A percentile compares a stretch with the other conserved stretches of the same genome.
These are phyloP conservation scores for Exophiala spinifera DNA, from an alignment of 2,329 filamentous ascomycete genomes.

Conservation along the genomic window DNA sequence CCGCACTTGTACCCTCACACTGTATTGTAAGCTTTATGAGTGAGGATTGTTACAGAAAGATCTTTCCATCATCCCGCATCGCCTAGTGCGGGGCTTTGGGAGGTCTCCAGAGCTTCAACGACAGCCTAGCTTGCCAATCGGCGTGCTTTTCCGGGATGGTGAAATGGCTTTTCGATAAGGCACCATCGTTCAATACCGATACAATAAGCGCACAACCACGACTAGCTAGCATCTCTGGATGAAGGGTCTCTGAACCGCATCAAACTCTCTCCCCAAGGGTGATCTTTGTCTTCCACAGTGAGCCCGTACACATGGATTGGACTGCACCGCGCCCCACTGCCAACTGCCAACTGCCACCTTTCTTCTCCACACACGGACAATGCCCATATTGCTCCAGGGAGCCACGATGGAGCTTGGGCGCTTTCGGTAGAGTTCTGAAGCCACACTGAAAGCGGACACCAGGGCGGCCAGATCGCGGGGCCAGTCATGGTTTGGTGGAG, in stretches of 20 bases:
- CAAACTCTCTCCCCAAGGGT: no score
- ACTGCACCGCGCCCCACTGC: background rate
- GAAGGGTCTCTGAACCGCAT: no score
- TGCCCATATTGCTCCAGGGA: slow-evolving; percentile 3
- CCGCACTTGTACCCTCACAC: no score
- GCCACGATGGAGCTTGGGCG: background rate
- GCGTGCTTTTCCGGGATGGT: background rate
- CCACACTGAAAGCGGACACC: background rate
- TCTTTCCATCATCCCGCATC: background rate
- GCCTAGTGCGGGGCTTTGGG: background rate
- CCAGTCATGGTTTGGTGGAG: background rate
- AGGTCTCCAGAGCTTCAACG: background rate
- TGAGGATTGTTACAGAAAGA: background rate
- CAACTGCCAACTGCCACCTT: no score
- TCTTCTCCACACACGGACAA: slow-evolving; percentile 15
- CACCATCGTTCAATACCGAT: no score
- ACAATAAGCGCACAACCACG: no score
- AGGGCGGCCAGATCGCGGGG: slow-evolving; percentile 6
- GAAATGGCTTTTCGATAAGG: no score
- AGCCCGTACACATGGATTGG: no score
- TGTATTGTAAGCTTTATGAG: no score
- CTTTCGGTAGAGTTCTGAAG: background rate
- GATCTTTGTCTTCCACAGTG: background rate
- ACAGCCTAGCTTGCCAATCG: background rate
- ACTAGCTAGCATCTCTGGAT: no score